Evolutionary conservation across 2,329 filamentous ascomycete genomes (phyloP), one percentile per base, ranked within the genome.

Genomic region (Teratosphaeriaceae sp.): DNA sequence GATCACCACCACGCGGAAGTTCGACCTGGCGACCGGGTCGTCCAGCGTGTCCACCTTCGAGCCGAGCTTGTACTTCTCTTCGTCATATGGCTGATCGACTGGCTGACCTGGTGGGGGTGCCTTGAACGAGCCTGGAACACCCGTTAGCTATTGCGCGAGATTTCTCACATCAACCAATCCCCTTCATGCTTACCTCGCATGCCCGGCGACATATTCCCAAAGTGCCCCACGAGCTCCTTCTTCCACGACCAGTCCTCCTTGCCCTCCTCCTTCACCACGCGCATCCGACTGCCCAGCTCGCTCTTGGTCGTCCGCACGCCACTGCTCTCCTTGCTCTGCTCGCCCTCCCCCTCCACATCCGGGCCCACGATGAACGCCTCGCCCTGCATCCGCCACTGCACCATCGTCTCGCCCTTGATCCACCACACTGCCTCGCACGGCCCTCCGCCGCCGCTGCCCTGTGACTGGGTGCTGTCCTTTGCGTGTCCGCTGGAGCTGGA

Each of bases 1-100:
- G 61, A 98, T 92, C 59, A 92, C 81, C 3, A 95, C 86, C 0
- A 95, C 85, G 41, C 90, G 73, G 60, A 94, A 95, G 62, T 94
- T 85, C 51, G 68, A 68, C 52, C 88, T 73, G 30, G 87, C 85
- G 43, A 83, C 65, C 24, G 69, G 63, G 55, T 97, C 88, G 34
- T 86, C 65, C 5, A 94, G 64, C 54, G 84, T 79, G 15, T 78
- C 73, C 13, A 92, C 80, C 63, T 79, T 80, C 61, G 84, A 79
- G 9, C 76, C 77, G 2, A 78, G 55, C 39, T 67, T 62, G 29
- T 66, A 58, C 33, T 65, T 64, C 54, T 68, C 60, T 35, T 68
- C 59, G 43, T 72, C 68, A 44, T 68, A 64, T 60, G 68, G 53
- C 59, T 69, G 49, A 50, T 62, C 68, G 53, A 61, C 72, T 58